Base-by-base conservation (phyloP, 1,284 basidiomycete species). In the Tilletia walkeri region DNA sequence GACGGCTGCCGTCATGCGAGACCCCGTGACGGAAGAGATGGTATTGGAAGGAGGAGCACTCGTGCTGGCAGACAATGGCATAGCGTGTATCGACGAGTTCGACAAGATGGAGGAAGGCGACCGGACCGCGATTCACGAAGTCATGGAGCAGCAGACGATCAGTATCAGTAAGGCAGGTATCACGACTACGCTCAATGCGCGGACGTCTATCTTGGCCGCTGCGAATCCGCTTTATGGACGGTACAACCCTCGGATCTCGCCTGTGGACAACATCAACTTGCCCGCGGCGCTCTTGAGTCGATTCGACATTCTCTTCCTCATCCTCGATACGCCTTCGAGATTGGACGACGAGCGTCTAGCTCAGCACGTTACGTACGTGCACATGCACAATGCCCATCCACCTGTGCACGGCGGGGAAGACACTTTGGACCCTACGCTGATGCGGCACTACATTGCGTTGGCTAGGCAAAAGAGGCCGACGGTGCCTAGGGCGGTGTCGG, bases 111-210 rank as follows among this genome's bases (percentile, higher is more conserved):
- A 99, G 77, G 96, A 99, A 85, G 85, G 92, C 1, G 96, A 99
- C 84, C 89, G 96, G 73, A 99, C 96, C 0, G 94, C 96, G 14
- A 99, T 99, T 75, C 96, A 99, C 86, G 96, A 99, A 88, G 96
- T 99, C 70, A 99, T 99, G 96, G 95, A 99, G 85, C 95, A 99
- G 83, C 95, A 99, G 85, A 99, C 96, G 1, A 99, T 99, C 75
- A 97, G 94, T 2, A 99, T 99, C 77, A 95, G 94, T 59, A 99
- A 99, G 86, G 96, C 96, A 2, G 96, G 96, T 24, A 99, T 99
- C 84, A 96, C 94, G 0, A 99, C 96, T 0, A 99, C 96, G 0
- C 88, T 99, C 49, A 99, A 99, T 81, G 96, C 96, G n/a, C 90
- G 96, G 50, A 97, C 95, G 0, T 98, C 96, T 9, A 94, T 99